phyloP scores from a whole-genome alignment of 345 rosid genomes.

The Populus deltoides region DNA sequence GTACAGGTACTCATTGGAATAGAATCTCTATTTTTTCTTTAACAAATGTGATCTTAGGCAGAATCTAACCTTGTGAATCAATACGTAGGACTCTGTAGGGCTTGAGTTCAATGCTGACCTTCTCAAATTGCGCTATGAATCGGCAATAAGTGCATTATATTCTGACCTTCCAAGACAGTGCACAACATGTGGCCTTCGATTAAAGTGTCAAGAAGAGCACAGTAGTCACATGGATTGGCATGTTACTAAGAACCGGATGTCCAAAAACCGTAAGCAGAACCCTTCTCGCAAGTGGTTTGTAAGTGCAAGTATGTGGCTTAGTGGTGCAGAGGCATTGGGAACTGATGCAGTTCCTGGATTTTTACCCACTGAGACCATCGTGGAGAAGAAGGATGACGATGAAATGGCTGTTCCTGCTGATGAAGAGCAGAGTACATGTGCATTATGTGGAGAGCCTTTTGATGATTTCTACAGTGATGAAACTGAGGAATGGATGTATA shows the following conservation, averaged over 20 bases:
- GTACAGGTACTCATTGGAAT: conserved; percentile 60
- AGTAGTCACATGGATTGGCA: conserved; percentile 99
- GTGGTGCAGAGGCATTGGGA: conserved; percentile 98
- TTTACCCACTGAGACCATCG: conserved; percentile 57
- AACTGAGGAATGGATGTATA: conserved; percentile 99
- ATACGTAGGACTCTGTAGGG: conserved; percentile 63
- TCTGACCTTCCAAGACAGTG: conserved; percentile 95
- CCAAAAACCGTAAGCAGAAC: conserved; percentile 92
- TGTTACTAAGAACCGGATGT: conserved; percentile 94
- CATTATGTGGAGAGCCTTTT: conserved; percentile 93
- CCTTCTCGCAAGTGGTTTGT: conserved; percentile 99
- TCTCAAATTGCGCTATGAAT: conserved; percentile 79
- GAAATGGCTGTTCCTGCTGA: conserved; percentile 98
- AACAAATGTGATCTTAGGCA: conserved; percentile 4
- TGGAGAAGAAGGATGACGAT: conserved; percentile 83
- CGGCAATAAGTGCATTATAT: conserved; percentile 72
- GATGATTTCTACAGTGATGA: conserved; percentile 98
- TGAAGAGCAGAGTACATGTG: conserved; percentile 87
- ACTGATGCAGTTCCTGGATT: conserved; percentile 91
- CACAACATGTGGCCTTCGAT: conserved; percentile 92
- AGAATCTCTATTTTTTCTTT: neutral
- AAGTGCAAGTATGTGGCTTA: conserved; percentile 91
- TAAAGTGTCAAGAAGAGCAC: conserved; percentile 90
- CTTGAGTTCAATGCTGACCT: conserved; percentile 76
- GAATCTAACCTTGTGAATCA: conserved; percentile 30